phyloP scores from a whole-genome alignment of 108 stramenopile genomes.

The Skeletonema grethae region DNA sequence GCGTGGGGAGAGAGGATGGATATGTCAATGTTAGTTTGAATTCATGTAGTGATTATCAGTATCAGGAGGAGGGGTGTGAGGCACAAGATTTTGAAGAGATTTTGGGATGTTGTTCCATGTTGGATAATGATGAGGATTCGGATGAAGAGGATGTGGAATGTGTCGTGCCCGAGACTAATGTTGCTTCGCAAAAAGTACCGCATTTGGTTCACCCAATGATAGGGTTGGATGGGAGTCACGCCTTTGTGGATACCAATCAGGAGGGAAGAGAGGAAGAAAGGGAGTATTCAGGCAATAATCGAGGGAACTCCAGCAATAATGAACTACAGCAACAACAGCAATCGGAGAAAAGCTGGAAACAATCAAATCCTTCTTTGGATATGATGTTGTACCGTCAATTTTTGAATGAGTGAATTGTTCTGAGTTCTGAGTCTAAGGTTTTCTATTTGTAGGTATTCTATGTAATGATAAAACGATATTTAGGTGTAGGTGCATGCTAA shows the following conservation, averaged over 20 bases:
- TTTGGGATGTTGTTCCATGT: conserved; percentile 46
- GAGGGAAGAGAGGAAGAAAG: not conserved
- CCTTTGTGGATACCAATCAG: not conserved
- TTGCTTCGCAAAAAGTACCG: not conserved
- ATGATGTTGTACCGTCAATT: conserved; percentile 44
- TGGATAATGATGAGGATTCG: conserved; percentile 29
- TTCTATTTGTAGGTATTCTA: not conserved
- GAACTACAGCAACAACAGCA: conserved; percentile 13
- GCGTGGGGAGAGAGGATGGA: conserved; percentile 8
- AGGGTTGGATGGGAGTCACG: not conserved
- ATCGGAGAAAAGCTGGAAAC: conserved; percentile 23
- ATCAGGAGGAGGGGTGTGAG: conserved; percentile 21
- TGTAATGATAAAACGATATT: not conserved
- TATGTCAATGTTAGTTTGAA: conserved; percentile 12
- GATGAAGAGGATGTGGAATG: conserved; percentile 9
- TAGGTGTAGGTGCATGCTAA: not conserved
- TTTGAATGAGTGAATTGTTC: conserved; percentile 16
- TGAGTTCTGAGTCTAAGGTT: too few relatives aligned
- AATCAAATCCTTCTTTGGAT: conserved; percentile 34
- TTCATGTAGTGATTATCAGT: not conserved
- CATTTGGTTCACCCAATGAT: not conserved
- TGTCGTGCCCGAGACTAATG: not conserved
- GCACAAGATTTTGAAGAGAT: conserved; percentile 24
- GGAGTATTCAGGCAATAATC: not conserved
- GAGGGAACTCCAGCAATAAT: not conserved